Conservation (phyloP, 2,329 filamentous ascomycete genomes). For the Shiraia bambusicola region DNA sequence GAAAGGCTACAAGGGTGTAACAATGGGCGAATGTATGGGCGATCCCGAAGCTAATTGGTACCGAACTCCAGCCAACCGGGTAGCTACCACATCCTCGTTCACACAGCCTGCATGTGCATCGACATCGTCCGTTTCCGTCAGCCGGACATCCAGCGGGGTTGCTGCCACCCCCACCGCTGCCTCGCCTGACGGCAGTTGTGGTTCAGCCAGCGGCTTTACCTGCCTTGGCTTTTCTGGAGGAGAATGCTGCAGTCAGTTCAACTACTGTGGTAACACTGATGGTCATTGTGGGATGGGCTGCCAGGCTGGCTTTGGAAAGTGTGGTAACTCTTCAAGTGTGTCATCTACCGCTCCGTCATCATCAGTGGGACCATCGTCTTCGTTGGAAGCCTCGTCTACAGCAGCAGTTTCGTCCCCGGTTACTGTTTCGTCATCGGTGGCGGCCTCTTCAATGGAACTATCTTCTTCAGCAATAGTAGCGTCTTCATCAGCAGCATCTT, state of each 20-base stretch:
- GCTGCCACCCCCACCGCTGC: slow-evolving; percentile 6
- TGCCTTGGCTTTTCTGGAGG: slow-evolving; percentile 38
- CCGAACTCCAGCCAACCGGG: slow-evolving; percentile 30
- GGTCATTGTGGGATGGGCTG: slow-evolving; percentile 33
- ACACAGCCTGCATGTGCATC: slow-evolving; percentile 13
- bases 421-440: neutral
- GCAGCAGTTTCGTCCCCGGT: neutral
- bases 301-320: slow-evolving; percentile 29
- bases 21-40: slow-evolving; percentile 50
- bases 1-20: slow-evolving; percentile 47
- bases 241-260: slow-evolving; percentile 48
- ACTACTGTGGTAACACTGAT: slow-evolving; percentile 39
- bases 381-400: neutral
- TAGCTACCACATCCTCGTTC: slow-evolving; percentile 13
- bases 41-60: slow-evolving; percentile 52
- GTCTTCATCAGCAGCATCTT: neutral
- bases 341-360: slow-evolving; percentile 1
- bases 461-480: slow-evolving; percentile 2
- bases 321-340: slow-evolving; percentile 5
- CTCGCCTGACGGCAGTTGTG: slow-evolving; percentile 21
- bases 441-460: neutral
- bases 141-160: slow-evolving; percentile 8
- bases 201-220: slow-evolving; percentile 18
- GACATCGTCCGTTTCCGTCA: slow-evolving; percentile 3
- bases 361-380: neutral